Evolutionary conservation across 495 filamentous ascomycete species (phyloP).

Genomic region (Umbilicaria muhlenbergii): DNA sequence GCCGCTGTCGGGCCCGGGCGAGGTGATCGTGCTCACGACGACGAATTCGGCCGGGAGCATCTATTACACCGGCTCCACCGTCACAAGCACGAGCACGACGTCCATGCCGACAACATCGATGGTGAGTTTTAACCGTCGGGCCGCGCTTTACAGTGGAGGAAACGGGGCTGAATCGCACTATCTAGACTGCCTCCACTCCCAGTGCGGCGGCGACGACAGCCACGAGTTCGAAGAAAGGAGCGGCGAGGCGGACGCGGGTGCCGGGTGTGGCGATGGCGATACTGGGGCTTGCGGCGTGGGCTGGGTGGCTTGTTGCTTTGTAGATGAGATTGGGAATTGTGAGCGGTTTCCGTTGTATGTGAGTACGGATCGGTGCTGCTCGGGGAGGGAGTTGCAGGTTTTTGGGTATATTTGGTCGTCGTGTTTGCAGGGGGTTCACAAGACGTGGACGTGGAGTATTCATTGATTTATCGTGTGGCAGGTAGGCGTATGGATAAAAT

Average conservation of each 20-base stretch:
- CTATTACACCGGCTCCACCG: neutral
- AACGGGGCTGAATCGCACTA: neutral
- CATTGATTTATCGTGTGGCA: no score
- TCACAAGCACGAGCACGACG: neutral
- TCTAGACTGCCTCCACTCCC: neutral
- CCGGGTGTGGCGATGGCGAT: neutral
- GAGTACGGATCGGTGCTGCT: no score
- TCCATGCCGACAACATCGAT: no score
- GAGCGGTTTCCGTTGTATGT: no score
- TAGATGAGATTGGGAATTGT: neutral
- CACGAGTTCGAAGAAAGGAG: neutral
- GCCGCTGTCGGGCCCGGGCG: neutral
- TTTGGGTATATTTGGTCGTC: no score
- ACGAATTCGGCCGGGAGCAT: neutral
- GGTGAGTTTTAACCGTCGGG: no score
- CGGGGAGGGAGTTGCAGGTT: no score
- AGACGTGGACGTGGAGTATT: no score
- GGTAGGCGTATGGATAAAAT: no score
- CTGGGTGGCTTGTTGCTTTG: neutral
- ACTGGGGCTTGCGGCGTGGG: neutral
- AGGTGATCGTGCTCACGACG: neutral
- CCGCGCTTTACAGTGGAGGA: no score
- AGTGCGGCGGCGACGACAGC: neutral
- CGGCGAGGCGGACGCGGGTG: constrained; percentile 1
- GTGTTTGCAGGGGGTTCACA: no score